Evolutionary conservation across 192 early-diverging fungal genomes (phyloP), one percentile per base, ranked within the genome.

Genomic region (Oehlia diaphana): DNA sequence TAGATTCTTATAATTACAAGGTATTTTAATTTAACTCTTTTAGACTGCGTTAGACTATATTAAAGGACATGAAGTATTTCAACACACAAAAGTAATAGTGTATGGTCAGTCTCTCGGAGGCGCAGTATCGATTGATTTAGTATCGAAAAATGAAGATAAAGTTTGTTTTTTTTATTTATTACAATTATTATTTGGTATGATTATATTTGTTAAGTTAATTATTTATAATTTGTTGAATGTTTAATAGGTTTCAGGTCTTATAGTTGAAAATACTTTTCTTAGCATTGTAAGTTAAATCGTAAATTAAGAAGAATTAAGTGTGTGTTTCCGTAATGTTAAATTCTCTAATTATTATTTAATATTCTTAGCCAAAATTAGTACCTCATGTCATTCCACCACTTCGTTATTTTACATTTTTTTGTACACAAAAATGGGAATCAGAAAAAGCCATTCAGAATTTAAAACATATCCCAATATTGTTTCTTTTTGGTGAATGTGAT

Each of bases 81-180:
- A 85, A n/a, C 83, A 94, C 71, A 92, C 94, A 6, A 92, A 92
- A 76, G 81, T 99, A 58, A 85, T 99, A 50, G 90, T 95, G 0
- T 98, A 94, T 83, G 98, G 97, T 0, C 98, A 99, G 80, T 96
- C 94, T 9, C 92, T 99, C 71, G 98, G 98, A 63, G 98, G 98
- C 23, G 98, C 98, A 2, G 98, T 97, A 33, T 95, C 96, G 14
- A 94, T 97, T 71, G 88, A 97, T 77, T 82, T 94, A 67, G 95
- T 95, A 8, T 88, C 94, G 4, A 84, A 88, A 71, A 91, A 96
- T 77, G 89, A 94, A 78, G 87, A 90, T 50, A 84, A 83, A 69
- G 71, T 70, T 2, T 19, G 16, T 68, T 69, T 7, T 42, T 44
- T 42, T 26, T 26, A 26, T 26, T 26, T 26, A 26, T 26, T 37